Conservation (phyloP, 2,329 filamentous ascomycete genomes). For the Alternaria hordeiaustralica region DNA sequence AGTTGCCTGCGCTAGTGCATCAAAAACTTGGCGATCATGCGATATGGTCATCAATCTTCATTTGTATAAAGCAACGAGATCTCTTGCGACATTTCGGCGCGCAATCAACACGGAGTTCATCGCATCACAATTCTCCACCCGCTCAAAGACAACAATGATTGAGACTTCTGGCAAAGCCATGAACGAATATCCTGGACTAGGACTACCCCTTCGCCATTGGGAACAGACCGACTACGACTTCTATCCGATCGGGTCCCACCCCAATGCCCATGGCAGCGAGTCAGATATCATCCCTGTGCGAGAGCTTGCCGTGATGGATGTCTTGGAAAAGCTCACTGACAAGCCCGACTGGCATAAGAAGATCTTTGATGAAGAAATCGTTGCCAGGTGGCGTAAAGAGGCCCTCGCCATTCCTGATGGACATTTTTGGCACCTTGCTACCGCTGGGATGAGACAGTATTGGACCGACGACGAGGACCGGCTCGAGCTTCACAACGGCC, state of each 20-base stretch:
- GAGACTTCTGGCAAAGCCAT: neutral
- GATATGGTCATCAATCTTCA: too few relatives aligned
- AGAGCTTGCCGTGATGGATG: slow-evolving; percentile 48
- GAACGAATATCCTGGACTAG: slow-evolving; percentile 26
- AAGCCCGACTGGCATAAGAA: slow-evolving; percentile 51
- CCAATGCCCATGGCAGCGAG: neutral
- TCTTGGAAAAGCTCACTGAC: slow-evolving; percentile 53
- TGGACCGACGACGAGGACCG: slow-evolving; percentile 4
- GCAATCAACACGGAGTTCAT: neutral
- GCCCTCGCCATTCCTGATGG: slow-evolving; percentile 24
- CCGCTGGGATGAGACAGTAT: slow-evolving; percentile 8
- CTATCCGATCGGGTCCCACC: slow-evolving; percentile 27
- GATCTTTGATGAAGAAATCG: slow-evolving; percentile 43
- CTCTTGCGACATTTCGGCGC: too few relatives aligned
- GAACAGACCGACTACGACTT: neutral
- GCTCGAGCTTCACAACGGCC: neutral
- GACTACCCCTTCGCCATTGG: slow-evolving; percentile 19
- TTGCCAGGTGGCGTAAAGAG: slow-evolving; percentile 34
- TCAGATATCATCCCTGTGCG: slow-evolving; percentile 38
- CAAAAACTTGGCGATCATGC: neutral
- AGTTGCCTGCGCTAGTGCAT: neutral
- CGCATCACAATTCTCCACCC: neutral
- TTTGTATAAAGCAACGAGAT: too few relatives aligned
- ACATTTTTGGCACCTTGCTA: slow-evolving; percentile 18
- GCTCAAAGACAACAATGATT: neutral